These are phyloP conservation scores for Coccomyxa subellipsoidea DNA, from an alignment of 163 green algal species.

Conservation along the genomic window DNA sequence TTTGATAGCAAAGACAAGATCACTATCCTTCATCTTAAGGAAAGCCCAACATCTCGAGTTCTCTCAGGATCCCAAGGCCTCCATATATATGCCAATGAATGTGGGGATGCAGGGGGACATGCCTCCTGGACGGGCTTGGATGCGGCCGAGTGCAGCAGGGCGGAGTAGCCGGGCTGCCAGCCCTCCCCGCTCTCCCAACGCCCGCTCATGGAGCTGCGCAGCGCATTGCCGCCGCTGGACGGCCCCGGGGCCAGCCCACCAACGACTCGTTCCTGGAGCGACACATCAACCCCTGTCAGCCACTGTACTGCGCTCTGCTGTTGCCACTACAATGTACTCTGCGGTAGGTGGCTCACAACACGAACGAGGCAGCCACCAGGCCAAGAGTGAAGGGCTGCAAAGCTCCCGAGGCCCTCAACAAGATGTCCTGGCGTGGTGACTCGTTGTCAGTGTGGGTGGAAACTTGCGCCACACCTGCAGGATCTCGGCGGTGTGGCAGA, in stretches of 20 bases:
- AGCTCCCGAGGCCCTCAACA: neutral
- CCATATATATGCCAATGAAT: too few species aligned
- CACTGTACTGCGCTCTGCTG: too few species aligned
- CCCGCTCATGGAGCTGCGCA: neutral
- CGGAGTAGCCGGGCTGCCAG: constrained; percentile 22
- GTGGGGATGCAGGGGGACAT: neutral
- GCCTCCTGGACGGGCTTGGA: constrained; percentile 19
- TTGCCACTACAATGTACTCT: too few species aligned
- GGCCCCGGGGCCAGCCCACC: constrained; percentile 12
- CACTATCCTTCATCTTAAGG: too few species aligned
- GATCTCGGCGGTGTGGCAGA: constrained; percentile 75
- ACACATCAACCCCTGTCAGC: neutral
- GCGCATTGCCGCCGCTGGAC: neutral
- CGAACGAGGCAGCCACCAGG: too few species aligned
- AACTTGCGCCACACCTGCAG: constrained; percentile 36
- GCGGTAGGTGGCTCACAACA: too few species aligned
- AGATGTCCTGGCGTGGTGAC: neutral
- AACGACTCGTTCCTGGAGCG: constrained; percentile 25
- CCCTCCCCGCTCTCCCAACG: neutral
- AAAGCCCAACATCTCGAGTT: too few species aligned
- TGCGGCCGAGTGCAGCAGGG: constrained; percentile 27
- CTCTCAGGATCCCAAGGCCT: too few species aligned
- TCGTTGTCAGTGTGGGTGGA: neutral
- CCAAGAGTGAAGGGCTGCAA: neutral
- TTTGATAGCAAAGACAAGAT: too few species aligned